Conservation (phyloP, 768 basidiomycete genomes). For the Hericium rajendrae region DNA sequence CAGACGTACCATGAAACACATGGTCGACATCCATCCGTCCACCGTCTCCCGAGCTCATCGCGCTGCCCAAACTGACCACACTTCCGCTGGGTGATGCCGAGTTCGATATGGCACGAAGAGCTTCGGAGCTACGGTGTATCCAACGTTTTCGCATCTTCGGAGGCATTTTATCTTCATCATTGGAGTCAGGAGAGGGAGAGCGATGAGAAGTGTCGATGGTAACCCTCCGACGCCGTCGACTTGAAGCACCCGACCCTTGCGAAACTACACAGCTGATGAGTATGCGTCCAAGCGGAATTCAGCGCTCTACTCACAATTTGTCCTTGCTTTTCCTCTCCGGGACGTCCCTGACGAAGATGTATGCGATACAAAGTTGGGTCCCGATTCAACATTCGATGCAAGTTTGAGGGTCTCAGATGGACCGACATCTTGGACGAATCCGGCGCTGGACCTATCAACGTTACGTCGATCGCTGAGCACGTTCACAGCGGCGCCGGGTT, state of each 20-base stretch:
- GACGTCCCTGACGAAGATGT: conserved; percentile 12
- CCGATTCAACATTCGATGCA: neutral
- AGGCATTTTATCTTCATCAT: conserved; percentile 12
- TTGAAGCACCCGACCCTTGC: neutral
- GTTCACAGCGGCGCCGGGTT: neutral
- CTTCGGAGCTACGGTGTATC: conserved; percentile 14
- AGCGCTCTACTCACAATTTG: conserved; percentile 15
- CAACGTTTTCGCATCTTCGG: conserved; percentile 16
- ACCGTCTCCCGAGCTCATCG: conserved; percentile 9
- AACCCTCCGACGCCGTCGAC: conserved; percentile 1
- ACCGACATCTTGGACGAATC: conserved; percentile 2
- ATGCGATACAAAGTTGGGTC: neutral
- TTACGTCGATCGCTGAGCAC: conserved; percentile 3
- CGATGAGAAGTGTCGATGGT: conserved; percentile 1
- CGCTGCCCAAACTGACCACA: conserved; percentile 14
- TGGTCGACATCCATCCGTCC: conserved; percentile 17
- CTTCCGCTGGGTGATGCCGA: conserved; percentile 13
- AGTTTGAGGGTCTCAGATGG: neutral
- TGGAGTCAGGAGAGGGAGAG: conserved; percentile 9
- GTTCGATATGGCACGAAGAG: conserved; percentile 4
- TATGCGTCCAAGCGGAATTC: neutral
- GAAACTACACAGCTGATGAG: neutral
- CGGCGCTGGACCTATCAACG: neutral
- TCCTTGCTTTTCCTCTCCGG: conserved; percentile 21
- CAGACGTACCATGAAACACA: conserved; percentile 14